phyloP scores from a whole-genome alignment of 352 stramenopile species.

The Globisporangium nunn region DNA sequence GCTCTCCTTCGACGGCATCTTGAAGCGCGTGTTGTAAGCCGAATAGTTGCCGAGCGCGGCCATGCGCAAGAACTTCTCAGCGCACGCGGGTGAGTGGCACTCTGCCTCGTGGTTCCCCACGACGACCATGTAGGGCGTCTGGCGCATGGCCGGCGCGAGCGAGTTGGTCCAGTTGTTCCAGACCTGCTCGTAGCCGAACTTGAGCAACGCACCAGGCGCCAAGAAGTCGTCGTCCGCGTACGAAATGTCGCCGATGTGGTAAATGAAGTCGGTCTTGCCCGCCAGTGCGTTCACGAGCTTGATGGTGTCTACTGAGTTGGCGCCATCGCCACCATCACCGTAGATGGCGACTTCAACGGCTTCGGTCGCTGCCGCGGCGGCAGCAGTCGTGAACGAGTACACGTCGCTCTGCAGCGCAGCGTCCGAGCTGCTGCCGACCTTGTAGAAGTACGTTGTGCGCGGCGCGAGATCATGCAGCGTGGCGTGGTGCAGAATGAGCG shows the following conservation, averaged over 20 bases:
- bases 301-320: constrained; percentile 31
- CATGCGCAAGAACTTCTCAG: constrained; percentile 21
- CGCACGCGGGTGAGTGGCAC: constrained; percentile 66
- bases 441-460: constrained; percentile 41
- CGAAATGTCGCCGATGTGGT: constrained; percentile 68
- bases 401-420: constrained; percentile 21
- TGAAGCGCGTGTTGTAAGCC: constrained; percentile 80
- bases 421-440: constrained; percentile 26
- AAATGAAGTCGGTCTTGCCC: constrained; percentile 38
- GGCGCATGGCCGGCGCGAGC: constrained; percentile 40
- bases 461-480: constrained; percentile 20
- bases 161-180: constrained; percentile 85
- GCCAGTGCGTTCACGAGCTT: constrained; percentile 31
- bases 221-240: constrained; percentile 31
- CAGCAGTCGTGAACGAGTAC: constrained; percentile 28
- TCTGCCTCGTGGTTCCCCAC: constrained; percentile 87
- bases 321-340: constrained; percentile 40
- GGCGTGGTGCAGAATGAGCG: constrained; percentile 37
- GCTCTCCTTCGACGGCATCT: constrained; percentile 75
- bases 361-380: constrained; percentile 13
- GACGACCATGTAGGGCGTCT: constrained; percentile 77
- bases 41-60: constrained; percentile 61
- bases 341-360: constrained; percentile 45
- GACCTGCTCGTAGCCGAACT: constrained; percentile 84
- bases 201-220: constrained; percentile 16